Base-by-base conservation (phyloP, 305 asterid species). In the Rubia peregrina region DNA sequence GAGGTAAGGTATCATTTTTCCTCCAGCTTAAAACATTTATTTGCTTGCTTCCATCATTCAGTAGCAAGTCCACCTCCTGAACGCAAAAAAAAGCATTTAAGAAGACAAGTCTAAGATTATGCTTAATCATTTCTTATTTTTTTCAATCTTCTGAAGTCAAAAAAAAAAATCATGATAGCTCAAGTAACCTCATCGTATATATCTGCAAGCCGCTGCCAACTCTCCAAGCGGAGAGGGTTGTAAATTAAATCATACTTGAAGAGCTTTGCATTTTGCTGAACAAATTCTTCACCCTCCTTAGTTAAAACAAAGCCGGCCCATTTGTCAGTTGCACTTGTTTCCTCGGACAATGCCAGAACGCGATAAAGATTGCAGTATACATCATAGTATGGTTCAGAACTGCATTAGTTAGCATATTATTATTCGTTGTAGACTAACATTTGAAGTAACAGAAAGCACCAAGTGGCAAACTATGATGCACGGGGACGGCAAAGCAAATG, bases 251-350 rank as follows among this genome's bases (percentile, higher is more conserved):
- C 99, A 86, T 91, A 92, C 78, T 95, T 95, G 88, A 90, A 90
- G 78, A 90, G 98, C 76, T 87, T 90, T 72, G 96, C 85, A 81
- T 76, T 91, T 79, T 91, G 89, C 74, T 88, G 89, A 13, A 95
- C 91, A 81, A 91, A 95, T 69, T 95, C 99, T 73, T 82, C 98
- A 72, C 99, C 99, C 81, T 92, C 99, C 78, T 90, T 90, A 60
- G 99, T 92, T 75, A 92, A 86, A 74, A 92, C 97, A 86, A 91
- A 95, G 78, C 98, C 99, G 74, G 98, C 96, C 99, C 99, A 90
- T 81, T 92, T 91, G 80, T 95, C 99, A 74, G 96, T 91, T 75
- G 99, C 95, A 74, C 89, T 90, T 74, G 84, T 87, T 83, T 95
- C 99, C 83, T 91, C 98, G 51, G 96, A 89, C 84, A 81, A 95